Evolutionary conservation across 2,329 filamentous ascomycete genomes (phyloP).

Genomic region (Diaporthe sp.): DNA sequence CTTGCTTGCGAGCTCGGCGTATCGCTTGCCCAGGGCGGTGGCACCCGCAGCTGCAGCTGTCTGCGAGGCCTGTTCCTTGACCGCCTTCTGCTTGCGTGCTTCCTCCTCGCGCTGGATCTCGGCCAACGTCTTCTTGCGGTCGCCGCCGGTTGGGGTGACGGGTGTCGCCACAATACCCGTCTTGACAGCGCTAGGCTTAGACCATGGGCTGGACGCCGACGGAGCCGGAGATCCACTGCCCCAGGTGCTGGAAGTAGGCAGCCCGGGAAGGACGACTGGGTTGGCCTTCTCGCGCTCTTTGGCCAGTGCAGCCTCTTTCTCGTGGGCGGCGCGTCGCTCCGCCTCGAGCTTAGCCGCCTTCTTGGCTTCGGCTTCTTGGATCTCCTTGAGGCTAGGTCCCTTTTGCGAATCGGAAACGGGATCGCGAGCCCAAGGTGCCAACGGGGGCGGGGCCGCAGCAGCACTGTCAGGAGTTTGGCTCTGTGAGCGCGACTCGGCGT

Average conservation of each 20-base stretch:
- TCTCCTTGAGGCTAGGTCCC: slow-evolving; percentile 94
- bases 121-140: slow-evolving; percentile 87
- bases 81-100: slow-evolving; percentile 81
- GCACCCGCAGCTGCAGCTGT: slow-evolving; percentile 61
- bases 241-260: slow-evolving; percentile 93
- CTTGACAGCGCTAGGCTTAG: slow-evolving; percentile 71
- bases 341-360: slow-evolving; percentile 90
- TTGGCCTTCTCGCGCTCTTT: slow-evolving; percentile 72
- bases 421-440: slow-evolving; percentile 97
- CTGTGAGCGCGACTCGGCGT: slow-evolving; percentile 72
- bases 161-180: slow-evolving; percentile 45
- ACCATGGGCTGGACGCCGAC: slow-evolving; percentile 70
- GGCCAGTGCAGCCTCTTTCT: slow-evolving; percentile 79
- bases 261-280: slow-evolving; percentile 76
- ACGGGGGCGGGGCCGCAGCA: slow-evolving; percentile 70
- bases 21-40: slow-evolving; percentile 79
- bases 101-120: slow-evolving; percentile 99
- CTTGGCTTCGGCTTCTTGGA: slow-evolving; percentile 95
- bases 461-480: slow-evolving; percentile 79
- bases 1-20: slow-evolving; percentile 94
- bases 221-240: slow-evolving; percentile 81
- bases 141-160: slow-evolving; percentile 50
- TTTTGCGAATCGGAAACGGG: slow-evolving; percentile 77
- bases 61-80: slow-evolving; percentile 65
- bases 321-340: slow-evolving; percentile 81